Evolutionary conservation across 306 rosid genomes (phyloP).

Genomic region (Cyclanthera cordifolia): DNA sequence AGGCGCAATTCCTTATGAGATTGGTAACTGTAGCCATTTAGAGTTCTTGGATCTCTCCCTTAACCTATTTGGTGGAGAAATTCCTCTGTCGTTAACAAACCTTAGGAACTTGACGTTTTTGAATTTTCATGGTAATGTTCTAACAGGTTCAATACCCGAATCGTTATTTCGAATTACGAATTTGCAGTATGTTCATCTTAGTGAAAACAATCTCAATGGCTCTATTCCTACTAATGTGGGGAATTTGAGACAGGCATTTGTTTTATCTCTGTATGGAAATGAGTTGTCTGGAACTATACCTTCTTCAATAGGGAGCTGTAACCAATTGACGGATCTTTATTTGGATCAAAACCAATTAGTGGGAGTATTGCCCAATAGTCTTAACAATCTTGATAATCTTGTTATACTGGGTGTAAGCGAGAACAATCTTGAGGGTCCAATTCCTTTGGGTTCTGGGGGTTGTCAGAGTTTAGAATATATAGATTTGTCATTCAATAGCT

Average conservation of each 20-base stretch:
- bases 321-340: conserved; percentile 24
- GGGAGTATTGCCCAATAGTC: conserved; percentile 44
- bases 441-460: conserved; percentile 35
- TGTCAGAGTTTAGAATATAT: conserved; percentile 29
- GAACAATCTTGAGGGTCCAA: conserved; percentile 44
- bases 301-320: conserved; percentile 53
- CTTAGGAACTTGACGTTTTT: conserved; percentile 21
- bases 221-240: conserved; percentile 46
- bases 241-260: conserved; percentile 25
- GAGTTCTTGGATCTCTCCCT: conserved; percentile 27
- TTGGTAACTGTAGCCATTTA: conserved; percentile 35
- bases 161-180: conserved; percentile 32
- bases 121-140: conserved; percentile 23
- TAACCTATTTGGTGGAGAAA: conserved; percentile 35
- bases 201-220: conserved; percentile 35
- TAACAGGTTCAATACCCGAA: conserved; percentile 38
- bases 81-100: conserved; percentile 32
- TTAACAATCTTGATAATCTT: conserved; percentile 37
- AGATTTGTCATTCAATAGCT: conserved; percentile 49
- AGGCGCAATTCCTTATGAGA: conserved; percentile 30
- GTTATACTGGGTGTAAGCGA: conserved; percentile 11
- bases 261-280: conserved; percentile 28
- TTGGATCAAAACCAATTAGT: conserved; percentile 29
- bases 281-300: conserved; percentile 48
- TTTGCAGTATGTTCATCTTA: conserved; percentile 23